Percentiles rank a stretch among this genome's conserved stretches.
Conservation (phyloP, 192 early-diverging fungal species). For the Rhizophlyctis rosea region DNA sequence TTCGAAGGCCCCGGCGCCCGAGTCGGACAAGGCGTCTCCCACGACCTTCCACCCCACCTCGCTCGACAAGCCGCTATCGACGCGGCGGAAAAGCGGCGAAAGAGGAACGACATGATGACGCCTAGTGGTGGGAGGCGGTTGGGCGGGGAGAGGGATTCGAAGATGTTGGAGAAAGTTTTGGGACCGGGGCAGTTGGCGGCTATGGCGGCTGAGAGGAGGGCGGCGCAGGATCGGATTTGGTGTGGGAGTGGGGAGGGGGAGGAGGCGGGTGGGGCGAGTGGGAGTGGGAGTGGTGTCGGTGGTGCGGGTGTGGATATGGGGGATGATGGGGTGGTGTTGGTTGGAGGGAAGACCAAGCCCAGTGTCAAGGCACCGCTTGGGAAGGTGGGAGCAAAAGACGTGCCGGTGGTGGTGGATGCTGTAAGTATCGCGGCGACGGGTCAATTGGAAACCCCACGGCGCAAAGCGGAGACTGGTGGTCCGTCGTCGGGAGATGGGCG, state of each 20-base stretch:
- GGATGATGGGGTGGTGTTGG: not conserved
- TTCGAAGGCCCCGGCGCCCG: conserved; percentile 50
- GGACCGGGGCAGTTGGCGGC: conserved; percentile 62
- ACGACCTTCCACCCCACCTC: conserved; percentile 34
- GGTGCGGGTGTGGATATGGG: conserved; percentile 4
- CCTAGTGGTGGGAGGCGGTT: conserved; percentile 53
- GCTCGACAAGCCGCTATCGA: conserved; percentile 41
- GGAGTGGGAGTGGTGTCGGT: conserved; percentile 61
- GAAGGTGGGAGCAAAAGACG: not conserved
- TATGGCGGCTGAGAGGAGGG: conserved; percentile 64
- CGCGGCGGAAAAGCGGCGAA: conserved; percentile 53
- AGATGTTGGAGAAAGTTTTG: conserved; percentile 17
- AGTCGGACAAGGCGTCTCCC: conserved; percentile 41
- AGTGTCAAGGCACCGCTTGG: not conserved
- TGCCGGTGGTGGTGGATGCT: not conserved
- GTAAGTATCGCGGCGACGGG: not conserved
- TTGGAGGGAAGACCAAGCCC: not conserved
- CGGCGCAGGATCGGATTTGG: conserved; percentile 58
- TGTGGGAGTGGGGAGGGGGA: conserved; percentile 60
- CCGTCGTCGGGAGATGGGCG: not conserved
- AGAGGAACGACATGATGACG: conserved; percentile 49
- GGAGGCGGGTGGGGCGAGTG: conserved; percentile 48
- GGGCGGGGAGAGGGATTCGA: conserved; percentile 21
- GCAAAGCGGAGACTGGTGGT: not conserved
- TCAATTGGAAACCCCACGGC: conserved; percentile 1